These are phyloP conservation scores for Cryptococcus sp. DNA, from an alignment of 1,284 basidiomycete species.

Conservation along the genomic window DNA sequence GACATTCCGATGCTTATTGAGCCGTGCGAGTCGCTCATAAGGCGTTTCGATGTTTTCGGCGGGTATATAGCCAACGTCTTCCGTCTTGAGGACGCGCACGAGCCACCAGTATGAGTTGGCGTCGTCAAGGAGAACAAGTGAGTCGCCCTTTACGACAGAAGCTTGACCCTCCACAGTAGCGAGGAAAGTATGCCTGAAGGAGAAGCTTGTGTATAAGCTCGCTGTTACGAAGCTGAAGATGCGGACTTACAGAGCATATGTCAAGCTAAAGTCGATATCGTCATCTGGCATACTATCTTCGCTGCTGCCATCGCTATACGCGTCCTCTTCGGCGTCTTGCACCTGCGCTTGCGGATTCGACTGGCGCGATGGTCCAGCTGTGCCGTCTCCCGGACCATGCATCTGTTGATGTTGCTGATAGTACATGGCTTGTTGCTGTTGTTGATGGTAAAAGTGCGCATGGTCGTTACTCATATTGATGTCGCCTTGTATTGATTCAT, in stretches of 20 bases:
- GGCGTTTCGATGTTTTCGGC: constrained; percentile 99
- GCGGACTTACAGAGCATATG: constrained; percentile 55
- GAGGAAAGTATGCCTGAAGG: constrained; percentile 74
- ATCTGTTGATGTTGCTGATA: constrained; percentile 38
- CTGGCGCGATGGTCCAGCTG: constrained; percentile 1
- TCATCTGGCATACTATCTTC: constrained; percentile 57
- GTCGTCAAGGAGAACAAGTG: constrained; percentile 89
- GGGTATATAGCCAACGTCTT: constrained; percentile 99
- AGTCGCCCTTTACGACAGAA: constrained; percentile 86
- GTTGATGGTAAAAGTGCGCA: constrained; percentile 60
- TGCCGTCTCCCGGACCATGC: constrained; percentile 12
- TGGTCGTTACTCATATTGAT: constrained; percentile 43
- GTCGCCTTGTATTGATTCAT: constrained; percentile 37
- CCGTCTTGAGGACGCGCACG: constrained; percentile 91
- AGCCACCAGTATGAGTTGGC: constrained; percentile 99
- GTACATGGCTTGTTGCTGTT: constrained; percentile 34
- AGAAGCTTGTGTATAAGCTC: constrained; percentile 1
- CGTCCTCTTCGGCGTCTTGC: constrained; percentile 32
- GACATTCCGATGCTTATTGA: constrained; percentile 97
- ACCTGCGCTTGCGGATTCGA: not conserved
- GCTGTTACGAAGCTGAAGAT: not conserved
- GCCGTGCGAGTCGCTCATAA: constrained; percentile 87
- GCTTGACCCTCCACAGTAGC: constrained; percentile 96
- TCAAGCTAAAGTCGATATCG: constrained; percentile 58
- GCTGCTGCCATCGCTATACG: constrained; percentile 45